Evolutionary conservation across 192 early-diverging fungal species (phyloP).

Genomic region (Geranomyces michiganensis): DNA sequence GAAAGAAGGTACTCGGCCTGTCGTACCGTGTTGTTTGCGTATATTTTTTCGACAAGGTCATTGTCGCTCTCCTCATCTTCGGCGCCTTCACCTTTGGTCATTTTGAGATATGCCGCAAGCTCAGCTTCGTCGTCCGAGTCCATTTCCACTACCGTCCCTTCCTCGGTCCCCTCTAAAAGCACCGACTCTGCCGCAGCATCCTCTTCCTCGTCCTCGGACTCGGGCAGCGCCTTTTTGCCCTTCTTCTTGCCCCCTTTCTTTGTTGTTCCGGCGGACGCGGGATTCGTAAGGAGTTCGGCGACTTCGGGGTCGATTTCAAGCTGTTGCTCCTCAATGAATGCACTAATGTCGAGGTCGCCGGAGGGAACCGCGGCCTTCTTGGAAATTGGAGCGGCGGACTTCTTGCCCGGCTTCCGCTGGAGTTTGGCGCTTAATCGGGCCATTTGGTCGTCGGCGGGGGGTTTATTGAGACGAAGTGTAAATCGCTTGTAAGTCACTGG

Average conservation of each 20-base stretch:
- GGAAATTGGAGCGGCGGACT: neutral
- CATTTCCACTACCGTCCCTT: constrained; percentile 18
- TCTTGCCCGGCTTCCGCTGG: neutral
- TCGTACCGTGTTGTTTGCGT: constrained; percentile 39
- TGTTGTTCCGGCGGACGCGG: constrained; percentile 9
- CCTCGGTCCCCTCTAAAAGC: constrained; percentile 19
- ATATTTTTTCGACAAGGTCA: constrained; percentile 34
- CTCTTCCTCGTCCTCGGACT: constrained; percentile 22
- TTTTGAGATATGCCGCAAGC: constrained; percentile 41
- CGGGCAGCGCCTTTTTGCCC: neutral
- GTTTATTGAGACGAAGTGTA: too few species aligned
- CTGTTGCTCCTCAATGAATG: constrained; percentile 41
- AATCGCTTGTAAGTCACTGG: too few species aligned
- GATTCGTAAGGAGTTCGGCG: constrained; percentile 23
- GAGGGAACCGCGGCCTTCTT: neutral
- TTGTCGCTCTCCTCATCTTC: constrained; percentile 33
- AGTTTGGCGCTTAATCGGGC: too few species aligned
- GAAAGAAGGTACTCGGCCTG: too few species aligned
- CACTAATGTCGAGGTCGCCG: constrained; percentile 29
- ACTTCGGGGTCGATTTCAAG: constrained; percentile 44
- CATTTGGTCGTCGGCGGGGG: too few species aligned
- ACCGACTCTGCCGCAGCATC: constrained; percentile 25
- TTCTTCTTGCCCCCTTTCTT: constrained; percentile 33
- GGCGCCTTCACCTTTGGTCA: constrained; percentile 30
- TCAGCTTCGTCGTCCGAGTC: constrained; percentile 45